phyloP scores from a whole-genome alignment of 2,329 filamentous ascomycete species.

The Botryosphaeria agaves region DNA sequence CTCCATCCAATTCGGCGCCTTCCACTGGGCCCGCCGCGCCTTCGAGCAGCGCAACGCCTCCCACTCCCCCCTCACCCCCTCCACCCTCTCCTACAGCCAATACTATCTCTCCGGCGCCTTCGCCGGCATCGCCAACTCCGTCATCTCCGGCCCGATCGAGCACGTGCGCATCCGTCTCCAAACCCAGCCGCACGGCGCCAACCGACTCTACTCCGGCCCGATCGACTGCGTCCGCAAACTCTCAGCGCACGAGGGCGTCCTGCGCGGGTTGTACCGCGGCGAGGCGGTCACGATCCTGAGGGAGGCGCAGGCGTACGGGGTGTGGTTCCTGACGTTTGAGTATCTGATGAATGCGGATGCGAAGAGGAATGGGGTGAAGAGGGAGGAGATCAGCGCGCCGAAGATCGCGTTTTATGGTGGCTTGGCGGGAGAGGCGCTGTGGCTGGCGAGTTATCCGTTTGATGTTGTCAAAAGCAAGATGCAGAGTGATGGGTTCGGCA shows the following conservation, averaged over 20 bases:
- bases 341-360: slow-evolving; percentile 90
- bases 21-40: slow-evolving; percentile 76
- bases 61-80: slow-evolving; percentile 16
- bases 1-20: slow-evolving; percentile 95
- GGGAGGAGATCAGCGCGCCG: slow-evolving; percentile 61
- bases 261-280: slow-evolving; percentile 70
- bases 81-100: slow-evolving; percentile 56
- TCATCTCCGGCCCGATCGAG: slow-evolving; percentile 83
- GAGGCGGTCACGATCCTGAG: slow-evolving; percentile 70
- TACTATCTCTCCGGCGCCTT: slow-evolving; percentile 88
- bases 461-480: slow-evolving; percentile 99
- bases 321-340: slow-evolving; percentile 93
- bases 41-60: slow-evolving; percentile 59
- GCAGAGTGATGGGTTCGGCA: slow-evolving; percentile 88
- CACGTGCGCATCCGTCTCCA: slow-evolving; percentile 92
- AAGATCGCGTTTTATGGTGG: slow-evolving; percentile 91
- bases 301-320: slow-evolving; percentile 86
- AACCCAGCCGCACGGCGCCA: slow-evolving; percentile 80
- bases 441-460: slow-evolving; percentile 85
- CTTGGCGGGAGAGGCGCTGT: slow-evolving; percentile 81
- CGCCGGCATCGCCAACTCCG: slow-evolving; percentile 77
- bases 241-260: slow-evolving; percentile 46
- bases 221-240: slow-evolving; percentile 84
- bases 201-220: slow-evolving; percentile 64
- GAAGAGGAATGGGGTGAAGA: slow-evolving; percentile 53